phyloP scores from a whole-genome alignment of 129 eudicot species.

The Kitagawia praeruptora region DNA sequence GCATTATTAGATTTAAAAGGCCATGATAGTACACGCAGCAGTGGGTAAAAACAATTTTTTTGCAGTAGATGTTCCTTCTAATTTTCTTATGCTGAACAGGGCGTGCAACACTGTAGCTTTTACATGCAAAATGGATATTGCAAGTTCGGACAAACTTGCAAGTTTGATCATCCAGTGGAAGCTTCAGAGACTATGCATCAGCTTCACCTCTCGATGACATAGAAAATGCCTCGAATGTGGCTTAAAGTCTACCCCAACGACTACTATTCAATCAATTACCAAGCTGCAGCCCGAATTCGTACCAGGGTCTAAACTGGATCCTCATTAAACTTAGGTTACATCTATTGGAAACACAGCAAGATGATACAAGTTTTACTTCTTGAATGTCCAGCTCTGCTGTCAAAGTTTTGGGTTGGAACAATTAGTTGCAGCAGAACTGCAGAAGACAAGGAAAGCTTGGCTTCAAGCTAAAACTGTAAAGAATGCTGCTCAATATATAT shows the following conservation, averaged over 20 bases:
- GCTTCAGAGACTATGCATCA: conserved; percentile 42
- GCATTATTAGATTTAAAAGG: background rate
- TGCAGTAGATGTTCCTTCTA: background rate
- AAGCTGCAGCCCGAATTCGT: conserved; percentile 26
- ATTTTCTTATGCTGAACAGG: conserved; percentile 40
- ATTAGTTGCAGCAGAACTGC: conserved; percentile 25
- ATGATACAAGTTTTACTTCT: conserved; percentile 16
- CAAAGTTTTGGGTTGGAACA: conserved; percentile 26
- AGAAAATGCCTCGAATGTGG: conserved; percentile 35
- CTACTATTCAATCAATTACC: conserved; percentile 32
- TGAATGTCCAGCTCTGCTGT: conserved; percentile 26
- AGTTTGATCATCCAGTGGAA: conserved; percentile 76
- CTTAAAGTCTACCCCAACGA: conserved; percentile 17
- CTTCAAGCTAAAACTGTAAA: conserved; percentile 6
- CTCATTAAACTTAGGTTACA: conserved; percentile 14
- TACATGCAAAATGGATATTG: conserved; percentile 82
- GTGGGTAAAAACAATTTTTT: background rate
- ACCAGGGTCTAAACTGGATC: conserved; percentile 37
- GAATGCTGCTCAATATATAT: background rate
- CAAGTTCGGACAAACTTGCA: conserved; percentile 83
- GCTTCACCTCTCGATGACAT: conserved; percentile 54
- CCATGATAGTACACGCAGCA: background rate
- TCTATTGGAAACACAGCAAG: conserved; percentile 22
- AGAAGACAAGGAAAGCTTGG: conserved; percentile 28
- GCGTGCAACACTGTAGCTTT: conserved; percentile 77